A percentile compares a stretch with the other conserved stretches of the same genome.
phyloP scores from a whole-genome alignment of 257 asterid genomes.

The Solanum stenotomum region DNA sequence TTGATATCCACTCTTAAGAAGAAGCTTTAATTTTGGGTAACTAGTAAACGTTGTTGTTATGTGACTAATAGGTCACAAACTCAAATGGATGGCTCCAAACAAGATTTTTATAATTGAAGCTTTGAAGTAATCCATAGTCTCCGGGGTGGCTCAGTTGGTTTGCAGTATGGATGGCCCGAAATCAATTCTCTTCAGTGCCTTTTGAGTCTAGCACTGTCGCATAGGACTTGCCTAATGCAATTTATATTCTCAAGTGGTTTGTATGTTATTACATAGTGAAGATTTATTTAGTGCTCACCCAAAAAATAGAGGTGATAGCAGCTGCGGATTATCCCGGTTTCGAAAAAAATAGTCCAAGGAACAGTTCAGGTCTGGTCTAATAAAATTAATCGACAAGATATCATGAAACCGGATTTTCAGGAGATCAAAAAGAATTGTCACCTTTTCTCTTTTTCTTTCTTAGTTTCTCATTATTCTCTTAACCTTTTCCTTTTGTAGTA shows the following conservation, averaged over 20 bases:
- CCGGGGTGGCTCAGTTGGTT: background rate
- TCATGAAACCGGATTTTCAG: conserved; percentile 30
- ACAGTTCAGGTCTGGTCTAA: background rate
- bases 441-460: background rate
- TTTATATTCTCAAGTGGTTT: no score
- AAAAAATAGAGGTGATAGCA: no score
- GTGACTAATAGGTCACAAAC: background rate
- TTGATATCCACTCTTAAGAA: background rate
- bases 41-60: background rate
- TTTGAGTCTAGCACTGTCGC: background rate
- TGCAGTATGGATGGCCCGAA: background rate
- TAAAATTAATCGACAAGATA: conserved; percentile 16
- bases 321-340: rapidly evolving
- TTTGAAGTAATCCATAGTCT: background rate
- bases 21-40: background rate
- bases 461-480: background rate
- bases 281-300: rapidly evolving
- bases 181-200: background rate
- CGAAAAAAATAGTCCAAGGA: background rate
- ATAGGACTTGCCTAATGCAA: no score
- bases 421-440: conserved; percentile 7
- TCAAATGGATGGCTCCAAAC: background rate
- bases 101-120: background rate
- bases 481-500: conserved; percentile 18
- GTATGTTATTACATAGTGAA: no score